phyloP scores from a whole-genome alignment of 768 basidiomycete genomes.

The Pisolithus tinctorius region DNA sequence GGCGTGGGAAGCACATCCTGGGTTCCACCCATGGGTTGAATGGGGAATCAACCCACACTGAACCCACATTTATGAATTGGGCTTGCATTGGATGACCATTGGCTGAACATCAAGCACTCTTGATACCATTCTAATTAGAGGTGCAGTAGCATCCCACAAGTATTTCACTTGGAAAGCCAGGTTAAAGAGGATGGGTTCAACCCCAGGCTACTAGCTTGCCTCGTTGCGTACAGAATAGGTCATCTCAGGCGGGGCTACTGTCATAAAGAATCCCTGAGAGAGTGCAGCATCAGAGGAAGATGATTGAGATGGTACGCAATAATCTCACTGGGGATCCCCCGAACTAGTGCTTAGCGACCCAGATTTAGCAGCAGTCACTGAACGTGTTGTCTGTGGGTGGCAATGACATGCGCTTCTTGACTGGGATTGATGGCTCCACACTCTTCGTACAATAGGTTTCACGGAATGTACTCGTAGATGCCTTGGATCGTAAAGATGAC shows the following conservation, averaged over 20 bases:
- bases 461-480: slow-evolving; percentile 16
- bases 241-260: slow-evolving; percentile 34
- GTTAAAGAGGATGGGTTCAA: too few species aligned
- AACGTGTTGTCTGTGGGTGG: slow-evolving; percentile 9
- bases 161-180: too few species aligned
- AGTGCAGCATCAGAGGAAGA: slow-evolving; percentile 19
- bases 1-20: too few species aligned
- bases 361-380: not conserved
- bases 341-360: slow-evolving; percentile 6
- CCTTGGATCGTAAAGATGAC: slow-evolving; percentile 16
- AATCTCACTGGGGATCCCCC: slow-evolving; percentile 10
- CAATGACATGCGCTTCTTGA: slow-evolving; percentile 7
- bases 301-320: slow-evolving; percentile 6
- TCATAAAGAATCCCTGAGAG: slow-evolving; percentile 35
- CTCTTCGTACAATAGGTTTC: slow-evolving; percentile 20
- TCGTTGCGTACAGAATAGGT: not conserved
- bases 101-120: too few species aligned
- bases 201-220: too few species aligned
- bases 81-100: too few species aligned
- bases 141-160: too few species aligned
- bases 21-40: too few species aligned
- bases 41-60: too few species aligned
- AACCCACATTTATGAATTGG: too few species aligned
- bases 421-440: slow-evolving; percentile 2
- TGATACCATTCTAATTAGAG: too few species aligned